Conservation (phyloP, 352 stramenopile genomes). For the Globisporangium orthogonon region DNA sequence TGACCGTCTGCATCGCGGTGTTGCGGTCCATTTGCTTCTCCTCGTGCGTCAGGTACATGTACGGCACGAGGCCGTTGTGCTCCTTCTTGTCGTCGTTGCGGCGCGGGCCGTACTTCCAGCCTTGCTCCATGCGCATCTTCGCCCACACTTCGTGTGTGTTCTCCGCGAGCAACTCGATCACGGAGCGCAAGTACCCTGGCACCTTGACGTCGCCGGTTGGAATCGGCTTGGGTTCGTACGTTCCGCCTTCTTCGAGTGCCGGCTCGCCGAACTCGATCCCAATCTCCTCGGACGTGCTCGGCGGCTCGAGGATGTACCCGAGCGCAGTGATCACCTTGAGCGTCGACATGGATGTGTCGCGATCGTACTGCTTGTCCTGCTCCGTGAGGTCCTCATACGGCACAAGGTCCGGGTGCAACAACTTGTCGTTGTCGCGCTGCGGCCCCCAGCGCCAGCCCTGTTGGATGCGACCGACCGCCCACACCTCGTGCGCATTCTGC, state of each 20-base stretch:
- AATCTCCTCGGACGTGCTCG: constrained; percentile 36
- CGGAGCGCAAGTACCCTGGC: constrained; percentile 42
- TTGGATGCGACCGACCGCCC: constrained; percentile 59
- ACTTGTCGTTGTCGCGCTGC: constrained; percentile 57
- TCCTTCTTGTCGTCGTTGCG: constrained; percentile 61
- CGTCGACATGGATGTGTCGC: constrained; percentile 69
- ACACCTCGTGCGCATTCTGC: constrained; percentile 78
- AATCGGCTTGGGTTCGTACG: constrained; percentile 60
- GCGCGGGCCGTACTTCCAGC: constrained; percentile 66
- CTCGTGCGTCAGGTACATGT: constrained; percentile 71
- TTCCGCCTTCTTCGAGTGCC: constrained; percentile 36
- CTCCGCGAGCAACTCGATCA: constrained; percentile 70
- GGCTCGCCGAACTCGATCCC: constrained; percentile 53
- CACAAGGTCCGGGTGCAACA: constrained; percentile 62
- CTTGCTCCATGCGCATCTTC: constrained; percentile 73
- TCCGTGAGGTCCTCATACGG: constrained; percentile 70
- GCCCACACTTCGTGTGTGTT: constrained; percentile 84
- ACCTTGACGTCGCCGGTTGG: constrained; percentile 59
- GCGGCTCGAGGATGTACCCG: constrained; percentile 62
- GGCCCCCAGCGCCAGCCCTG: constrained; percentile 67
- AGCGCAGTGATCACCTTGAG: constrained; percentile 76
- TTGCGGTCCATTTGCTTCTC: constrained; percentile 85
- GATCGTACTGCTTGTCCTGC: constrained; percentile 76
- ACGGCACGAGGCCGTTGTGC: constrained; percentile 72
- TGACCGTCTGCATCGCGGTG: constrained; percentile 78